Percentiles rank a stretch among this genome's conserved stretches.
Evolutionary conservation across 257 asterid genomes (phyloP).

Genomic region (Orobanche coerulescens): DNA sequence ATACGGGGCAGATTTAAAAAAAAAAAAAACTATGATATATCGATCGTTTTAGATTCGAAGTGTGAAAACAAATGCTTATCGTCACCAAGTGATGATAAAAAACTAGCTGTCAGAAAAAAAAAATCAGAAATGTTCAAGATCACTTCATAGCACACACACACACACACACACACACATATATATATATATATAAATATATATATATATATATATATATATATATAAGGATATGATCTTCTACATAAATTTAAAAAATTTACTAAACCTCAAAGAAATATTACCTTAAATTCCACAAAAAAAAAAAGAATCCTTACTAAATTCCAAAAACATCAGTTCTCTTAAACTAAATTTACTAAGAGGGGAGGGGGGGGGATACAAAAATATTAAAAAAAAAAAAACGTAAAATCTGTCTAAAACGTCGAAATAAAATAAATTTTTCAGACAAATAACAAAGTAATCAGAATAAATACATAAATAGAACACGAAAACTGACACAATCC

Average conservation of each 20-base stretch:
- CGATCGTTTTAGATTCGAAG: too few relatives aligned
- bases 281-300: neutral
- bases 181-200: too few relatives aligned
- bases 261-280: neutral
- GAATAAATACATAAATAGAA: neutral
- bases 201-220: too few relatives aligned
- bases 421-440: neutral
- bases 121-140: constrained; percentile 13
- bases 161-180: too few relatives aligned
- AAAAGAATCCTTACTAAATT: too few relatives aligned
- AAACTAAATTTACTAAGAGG: constrained; percentile 8
- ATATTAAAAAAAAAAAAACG: neutral
- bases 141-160: constrained; percentile 15
- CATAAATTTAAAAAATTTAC: neutral
- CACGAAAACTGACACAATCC: constrained; percentile 18
- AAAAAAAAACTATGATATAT: too few relatives aligned
- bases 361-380: too few relatives aligned
- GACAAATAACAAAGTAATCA: constrained; percentile 4
- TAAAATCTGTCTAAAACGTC: constrained; percentile 13
- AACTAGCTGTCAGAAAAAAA: neutral
- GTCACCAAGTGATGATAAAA: too few relatives aligned
- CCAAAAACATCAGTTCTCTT: neutral
- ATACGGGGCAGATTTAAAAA: too few relatives aligned
- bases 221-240: neutral
- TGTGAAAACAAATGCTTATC: neutral